Evolutionary conservation across 75 land plant genomes (phyloP).

Genomic region (Adiantum capillusveneris): DNA sequence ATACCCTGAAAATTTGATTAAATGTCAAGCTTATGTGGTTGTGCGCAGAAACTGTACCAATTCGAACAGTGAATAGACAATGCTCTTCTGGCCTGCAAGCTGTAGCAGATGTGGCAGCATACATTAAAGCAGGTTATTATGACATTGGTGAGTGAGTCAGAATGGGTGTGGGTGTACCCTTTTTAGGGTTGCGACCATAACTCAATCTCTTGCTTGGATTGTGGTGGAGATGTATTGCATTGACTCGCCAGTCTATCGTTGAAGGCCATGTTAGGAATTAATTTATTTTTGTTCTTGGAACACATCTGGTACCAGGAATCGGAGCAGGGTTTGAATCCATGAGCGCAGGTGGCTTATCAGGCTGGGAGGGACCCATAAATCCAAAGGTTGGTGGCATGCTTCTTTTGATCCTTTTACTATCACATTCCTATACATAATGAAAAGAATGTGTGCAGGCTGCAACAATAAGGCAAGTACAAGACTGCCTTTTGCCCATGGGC

Average conservation of each 20-base stretch:
- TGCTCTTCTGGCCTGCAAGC: slow-evolving; percentile 94
- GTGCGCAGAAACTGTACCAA: slow-evolving; percentile 77
- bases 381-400: slow-evolving; percentile 15
- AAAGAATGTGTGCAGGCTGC: slow-evolving; percentile 14
- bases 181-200: slow-evolving; percentile 47
- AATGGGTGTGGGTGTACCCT: slow-evolving; percentile 62
- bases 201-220: slow-evolving; percentile 19
- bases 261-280: too few relatives aligned
- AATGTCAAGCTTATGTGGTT: too few relatives aligned
- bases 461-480: slow-evolving; percentile 8
- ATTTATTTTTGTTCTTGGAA: too few relatives aligned
- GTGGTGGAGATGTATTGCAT: too few relatives aligned
- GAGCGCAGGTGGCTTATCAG: slow-evolving; percentile 10
- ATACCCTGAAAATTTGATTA: too few relatives aligned
- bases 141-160: slow-evolving; percentile 95
- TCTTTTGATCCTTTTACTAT: neutral
- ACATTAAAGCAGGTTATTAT: slow-evolving; percentile 78
- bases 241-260: too few relatives aligned
- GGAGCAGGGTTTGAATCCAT: slow-evolving; percentile 26
- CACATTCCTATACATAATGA: too few relatives aligned
- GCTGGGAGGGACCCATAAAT: slow-evolving; percentile 16
- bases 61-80: slow-evolving; percentile 85
- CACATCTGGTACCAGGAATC: slow-evolving; percentile 14
- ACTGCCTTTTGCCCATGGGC: slow-evolving; percentile 24
- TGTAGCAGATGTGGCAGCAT: slow-evolving; percentile 81